Evolutionary conservation across 345 rosid genomes (phyloP), one percentile per base, ranked within the genome.

Genomic region (Melaleuca alternifolia): DNA sequence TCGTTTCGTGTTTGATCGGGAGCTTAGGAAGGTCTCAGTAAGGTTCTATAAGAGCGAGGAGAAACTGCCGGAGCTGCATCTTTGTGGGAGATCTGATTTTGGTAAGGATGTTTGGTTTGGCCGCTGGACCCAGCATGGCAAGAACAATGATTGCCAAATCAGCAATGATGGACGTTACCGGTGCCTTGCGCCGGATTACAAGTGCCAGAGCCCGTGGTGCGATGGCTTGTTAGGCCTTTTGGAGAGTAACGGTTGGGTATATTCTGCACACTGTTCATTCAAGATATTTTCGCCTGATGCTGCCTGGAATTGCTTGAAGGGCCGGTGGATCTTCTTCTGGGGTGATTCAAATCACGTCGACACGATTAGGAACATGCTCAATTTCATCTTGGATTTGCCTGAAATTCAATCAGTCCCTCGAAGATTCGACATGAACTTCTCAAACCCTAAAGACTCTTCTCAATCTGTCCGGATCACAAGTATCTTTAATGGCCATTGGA

Each of bases 231-330:
- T 97, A 86, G 97, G 98, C 13, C 51, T 62, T 10, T 86, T 97
- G 51, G 99, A 97, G 94, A 97, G 99, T 84, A 97, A 96, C 84
- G 99, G 99, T 53, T 97, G 99, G 99, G 99, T 96, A 44, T 97
- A 97, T 87, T 97, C 99, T 0, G 93, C 90, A 33, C 99, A 96
- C 88, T 97, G 99, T 87, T 95, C 98, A 4, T 97, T 93, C 53
- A 91, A 88, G 91, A 82, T 96, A 48, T 96, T 93, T 87, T 50
- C 92, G 1, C 91, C 90, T 6, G 94, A 89, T 83, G 51, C 93
- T 6, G 99, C 96, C 33, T 97, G 98, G 99, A 90, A 92, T 86
- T 97, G 99, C 81, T 89, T 97, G 89, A 92, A 93, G 85, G 84
- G 77, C 87, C 85, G 95, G 61, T 97, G 99, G 99, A 90, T 97